A percentile compares a stretch with the other conserved stretches of the same genome.
phyloP scores from a whole-genome alignment of 2,329 filamentous ascomycete species.

The Aspergillus novoparasiticus region DNA sequence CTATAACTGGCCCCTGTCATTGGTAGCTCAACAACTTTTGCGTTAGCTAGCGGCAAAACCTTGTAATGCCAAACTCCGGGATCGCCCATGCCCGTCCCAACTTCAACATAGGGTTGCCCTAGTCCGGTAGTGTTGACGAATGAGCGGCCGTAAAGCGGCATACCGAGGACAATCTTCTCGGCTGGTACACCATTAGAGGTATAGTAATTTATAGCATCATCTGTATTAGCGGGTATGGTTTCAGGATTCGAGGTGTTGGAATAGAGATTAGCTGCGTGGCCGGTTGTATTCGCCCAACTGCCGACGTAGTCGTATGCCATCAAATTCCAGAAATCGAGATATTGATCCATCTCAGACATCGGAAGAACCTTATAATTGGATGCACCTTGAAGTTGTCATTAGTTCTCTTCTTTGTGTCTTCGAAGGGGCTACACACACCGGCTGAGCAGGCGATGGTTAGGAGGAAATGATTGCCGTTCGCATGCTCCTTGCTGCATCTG shows the following conservation, averaged over 20 bases:
- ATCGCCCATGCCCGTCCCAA: conserved; percentile 83
- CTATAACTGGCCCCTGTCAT: conserved; percentile 71
- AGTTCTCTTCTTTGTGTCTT: not conserved
- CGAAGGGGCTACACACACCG: conserved; percentile 24
- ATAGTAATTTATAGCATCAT: conserved; percentile 72
- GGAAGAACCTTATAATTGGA: conserved; percentile 47
- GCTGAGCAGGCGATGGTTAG: conserved; percentile 52
- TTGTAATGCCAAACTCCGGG: conserved; percentile 88
- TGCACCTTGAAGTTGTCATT: conserved; percentile 33
- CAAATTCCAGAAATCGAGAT: conserved; percentile 56
- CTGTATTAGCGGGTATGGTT: conserved; percentile 77
- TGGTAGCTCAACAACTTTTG: conserved; percentile 62
- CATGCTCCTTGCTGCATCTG: conserved; percentile 36
- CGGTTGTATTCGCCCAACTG: conserved; percentile 71
- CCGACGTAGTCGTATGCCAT: conserved; percentile 91
- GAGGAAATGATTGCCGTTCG: conserved; percentile 44
- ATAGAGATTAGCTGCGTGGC: conserved; percentile 81
- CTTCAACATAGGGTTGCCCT: conserved; percentile 68
- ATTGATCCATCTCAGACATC: conserved; percentile 48
- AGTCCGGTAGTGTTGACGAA: conserved; percentile 78
- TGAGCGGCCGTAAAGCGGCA: conserved; percentile 88
- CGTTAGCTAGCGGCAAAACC: conserved; percentile 69
- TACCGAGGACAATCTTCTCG: conserved; percentile 80
- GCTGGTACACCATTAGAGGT: conserved; percentile 63
- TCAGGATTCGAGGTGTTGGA: conserved; percentile 58